Percentiles rank a stretch among this genome's conserved stretches.
phyloP scores from a whole-genome alignment of 164 flowering plant genomes.

The Liriodendron chinense region DNA sequence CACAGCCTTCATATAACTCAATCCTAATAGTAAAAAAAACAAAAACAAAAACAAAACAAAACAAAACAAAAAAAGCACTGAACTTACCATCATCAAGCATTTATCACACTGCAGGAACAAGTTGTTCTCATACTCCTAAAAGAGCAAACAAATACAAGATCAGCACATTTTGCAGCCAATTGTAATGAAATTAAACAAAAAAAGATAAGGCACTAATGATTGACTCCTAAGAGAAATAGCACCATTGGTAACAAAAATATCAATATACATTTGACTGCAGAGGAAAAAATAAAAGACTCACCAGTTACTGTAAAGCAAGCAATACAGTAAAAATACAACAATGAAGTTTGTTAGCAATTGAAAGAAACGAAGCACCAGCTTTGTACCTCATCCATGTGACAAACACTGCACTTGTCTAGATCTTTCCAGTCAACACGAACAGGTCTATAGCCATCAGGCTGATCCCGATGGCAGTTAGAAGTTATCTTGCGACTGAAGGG shows the following conservation, averaged over 20 bases:
- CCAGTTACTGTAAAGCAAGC: neutral
- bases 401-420: slow-evolving; percentile 93
- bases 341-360: slow-evolving; percentile 2
- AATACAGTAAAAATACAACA: neutral
- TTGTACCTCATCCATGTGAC: slow-evolving; percentile 98
- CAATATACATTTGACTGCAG: neutral
- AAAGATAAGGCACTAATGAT: neutral
- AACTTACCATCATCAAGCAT: slow-evolving; percentile 93
- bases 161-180: neutral
- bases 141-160: neutral
- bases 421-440: slow-evolving; percentile 90
- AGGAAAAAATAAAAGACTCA: too few species aligned
- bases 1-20: neutral
- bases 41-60: neutral
- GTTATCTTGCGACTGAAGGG: slow-evolving; percentile 31
- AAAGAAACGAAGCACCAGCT: slow-evolving; percentile 1
- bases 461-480: slow-evolving; percentile 35
- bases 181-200: neutral
- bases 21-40: too few species aligned
- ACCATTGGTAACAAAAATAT: neutral
- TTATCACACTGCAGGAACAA: slow-evolving; percentile 96
- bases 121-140: slow-evolving; percentile 87
- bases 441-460: slow-evolving; percentile 66
- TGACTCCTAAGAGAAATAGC: neutral
- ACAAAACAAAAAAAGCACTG: slow-evolving; percentile 8